Conservation (phyloP, 2,329 filamentous ascomycete genomes). For the Verticillium isaacii region DNA sequence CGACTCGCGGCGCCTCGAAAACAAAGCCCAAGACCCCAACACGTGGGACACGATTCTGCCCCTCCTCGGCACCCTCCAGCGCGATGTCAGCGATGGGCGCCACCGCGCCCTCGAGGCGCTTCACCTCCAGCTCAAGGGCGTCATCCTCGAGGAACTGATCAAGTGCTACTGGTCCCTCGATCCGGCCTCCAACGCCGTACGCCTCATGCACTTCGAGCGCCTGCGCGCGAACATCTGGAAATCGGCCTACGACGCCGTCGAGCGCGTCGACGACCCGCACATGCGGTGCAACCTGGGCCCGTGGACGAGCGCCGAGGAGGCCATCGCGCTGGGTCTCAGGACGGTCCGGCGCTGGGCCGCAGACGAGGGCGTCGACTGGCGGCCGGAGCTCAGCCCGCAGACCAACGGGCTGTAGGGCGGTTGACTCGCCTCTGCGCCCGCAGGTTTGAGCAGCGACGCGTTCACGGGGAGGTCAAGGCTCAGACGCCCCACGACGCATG, state of each 20-base stretch:
- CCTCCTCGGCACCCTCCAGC: conserved; percentile 34
- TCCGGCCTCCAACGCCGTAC: conserved; percentile 9
- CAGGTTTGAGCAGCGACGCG: too few relatives aligned
- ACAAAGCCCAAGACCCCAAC: conserved; percentile 33
- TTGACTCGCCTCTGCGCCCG: too few relatives aligned
- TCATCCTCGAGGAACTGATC: conserved; percentile 41
- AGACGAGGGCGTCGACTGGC: conserved; percentile 41
- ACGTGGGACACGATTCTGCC: conserved; percentile 41
- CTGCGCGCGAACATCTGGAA: conserved; percentile 21
- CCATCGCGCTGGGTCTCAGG: conserved; percentile 30
- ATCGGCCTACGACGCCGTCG: conserved; percentile 23
- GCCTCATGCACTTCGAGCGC: conserved; percentile 20
- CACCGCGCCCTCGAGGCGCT: conserved; percentile 32
- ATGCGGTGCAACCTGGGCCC: conserved; percentile 26
- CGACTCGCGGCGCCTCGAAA: conserved; percentile 36
- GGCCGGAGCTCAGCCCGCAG: conserved; percentile 25
- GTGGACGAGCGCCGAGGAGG: conserved; percentile 41
- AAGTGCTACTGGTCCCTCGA: conserved; percentile 28
- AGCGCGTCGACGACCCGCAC: conserved; percentile 20
- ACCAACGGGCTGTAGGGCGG: not conserved
- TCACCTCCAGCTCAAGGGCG: conserved; percentile 36
- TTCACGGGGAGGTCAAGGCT: too few relatives aligned
- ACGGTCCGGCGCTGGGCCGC: conserved; percentile 39
- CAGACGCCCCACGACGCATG: too few relatives aligned
- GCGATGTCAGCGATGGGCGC: conserved; percentile 28